Base-by-base conservation (phyloP, 768 basidiomycete species). In the Plicaturopsis crispa region DNA sequence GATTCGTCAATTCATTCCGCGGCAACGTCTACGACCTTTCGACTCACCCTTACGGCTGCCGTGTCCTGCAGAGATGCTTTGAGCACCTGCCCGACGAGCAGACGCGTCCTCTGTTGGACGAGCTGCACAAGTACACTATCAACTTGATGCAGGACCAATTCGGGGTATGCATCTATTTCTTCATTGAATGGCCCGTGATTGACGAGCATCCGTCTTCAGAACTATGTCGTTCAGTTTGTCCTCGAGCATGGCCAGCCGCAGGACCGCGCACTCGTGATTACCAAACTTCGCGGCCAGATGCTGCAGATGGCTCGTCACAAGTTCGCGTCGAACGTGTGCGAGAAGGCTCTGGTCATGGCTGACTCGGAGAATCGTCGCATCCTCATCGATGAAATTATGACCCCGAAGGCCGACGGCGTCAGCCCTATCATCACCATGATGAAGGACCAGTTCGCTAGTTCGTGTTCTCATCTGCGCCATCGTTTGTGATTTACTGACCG, bases 271-370 rank as follows among this genome's bases (percentile, higher is more conserved):
- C 61, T 71, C 39, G 73, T 96, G 24, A 68, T 91, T 39, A 59
- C 65, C 11, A 75, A 78, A 47, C 69, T 97, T 36, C 75, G 70
- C 6, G 88, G 88, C 3, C 81, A 87, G 50, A 72, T 97, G 56
- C 56, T 92, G 31, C 66, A 69, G 44, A 78, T 93, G 72, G 75
- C 89, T 1, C 75, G 80, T 37, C 89, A 90, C 56, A 94, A 94
- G 55, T 94, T 88, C 52, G 92, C 90, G 4, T 96, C 92, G 4
- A 98, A 99, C 52, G 94, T 97, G 14, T 86, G 84, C 57, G 93
- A 94, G 62, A 92, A 90, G 59, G 90, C 89, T 4, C 70, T 94
- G 24, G 57, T 79, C 20, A 77, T 70, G 23, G 77, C 84, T 1
- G 72, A 77, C 38, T 23, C 68, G 1, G 79, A 81, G 7, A 80